Percentiles rank a stretch among this genome's conserved stretches.
phyloP scores from a whole-genome alignment of 345 rosid species.

The Syzygium grande region DNA sequence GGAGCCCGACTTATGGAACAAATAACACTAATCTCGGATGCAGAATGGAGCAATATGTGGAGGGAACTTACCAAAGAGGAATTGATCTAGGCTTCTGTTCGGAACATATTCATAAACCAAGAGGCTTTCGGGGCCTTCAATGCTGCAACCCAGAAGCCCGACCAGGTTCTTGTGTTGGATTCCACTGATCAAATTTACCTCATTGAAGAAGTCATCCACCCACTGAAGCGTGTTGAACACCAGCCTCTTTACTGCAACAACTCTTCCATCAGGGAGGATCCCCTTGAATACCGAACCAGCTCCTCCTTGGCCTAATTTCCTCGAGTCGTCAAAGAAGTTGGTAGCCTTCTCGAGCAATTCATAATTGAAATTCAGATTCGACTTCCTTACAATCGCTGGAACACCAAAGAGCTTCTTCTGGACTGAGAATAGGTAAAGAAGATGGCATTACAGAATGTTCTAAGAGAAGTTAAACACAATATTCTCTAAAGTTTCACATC shows the following conservation, averaged over 20 bases:
- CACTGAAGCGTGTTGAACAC: conserved; percentile 15
- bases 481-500: background rate
- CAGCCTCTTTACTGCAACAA: conserved; percentile 11
- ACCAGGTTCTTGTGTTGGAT: conserved; percentile 21
- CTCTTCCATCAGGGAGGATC: conserved; percentile 5
- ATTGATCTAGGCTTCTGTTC: conserved; percentile 13
- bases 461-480: background rate
- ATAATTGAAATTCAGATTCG: conserved; percentile 7
- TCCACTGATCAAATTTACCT: conserved; percentile 14
- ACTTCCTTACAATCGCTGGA: background rate
- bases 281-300: conserved; percentile 15
- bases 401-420: background rate
- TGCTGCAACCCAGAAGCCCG: conserved; percentile 16
- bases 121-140: conserved; percentile 17
- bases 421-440: background rate
- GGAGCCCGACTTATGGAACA: background rate
- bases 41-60: background rate
- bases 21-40: background rate
- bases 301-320: conserved; percentile 18
- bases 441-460: background rate
- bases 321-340: background rate
- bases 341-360: conserved; percentile 16
- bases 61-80: conserved; percentile 2
- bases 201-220: conserved; percentile 20
- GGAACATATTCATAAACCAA: conserved; percentile 13